phyloP scores from a whole-genome alignment of 2,329 filamentous ascomycete species.

The Beauveria asiatica region DNA sequence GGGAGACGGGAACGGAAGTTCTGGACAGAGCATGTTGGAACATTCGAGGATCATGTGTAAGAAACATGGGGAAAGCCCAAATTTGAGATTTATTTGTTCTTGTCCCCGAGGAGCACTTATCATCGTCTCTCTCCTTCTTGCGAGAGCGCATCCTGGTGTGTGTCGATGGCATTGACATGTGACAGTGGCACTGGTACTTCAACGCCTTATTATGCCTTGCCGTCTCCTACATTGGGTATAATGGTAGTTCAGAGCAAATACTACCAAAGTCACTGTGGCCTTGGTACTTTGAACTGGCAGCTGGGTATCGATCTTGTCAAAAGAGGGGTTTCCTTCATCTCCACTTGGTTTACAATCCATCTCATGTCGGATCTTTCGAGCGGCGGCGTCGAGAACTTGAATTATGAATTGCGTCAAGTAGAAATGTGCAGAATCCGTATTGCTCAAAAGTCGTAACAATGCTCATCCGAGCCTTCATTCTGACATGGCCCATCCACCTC shows the following conservation, averaged over 20 bases:
- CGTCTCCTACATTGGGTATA: too few relatives aligned
- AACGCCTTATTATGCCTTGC: too few relatives aligned
- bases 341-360: too few relatives aligned
- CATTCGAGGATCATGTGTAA: not conserved
- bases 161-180: not conserved
- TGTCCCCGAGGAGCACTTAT: not conserved
- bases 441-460: not conserved
- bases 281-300: too few relatives aligned
- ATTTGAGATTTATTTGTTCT: not conserved
- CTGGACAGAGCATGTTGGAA: not conserved
- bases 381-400: not conserved
- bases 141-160: too few relatives aligned
- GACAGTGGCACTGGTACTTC: not conserved
- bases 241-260: too few relatives aligned
- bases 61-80: not conserved
- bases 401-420: not conserved
- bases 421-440: not conserved
- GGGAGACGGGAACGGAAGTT: not conserved
- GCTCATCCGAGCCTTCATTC: not conserved
- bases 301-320: too few relatives aligned
- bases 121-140: not conserved
- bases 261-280: too few relatives aligned
- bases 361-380: too few relatives aligned
- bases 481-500: not conserved
- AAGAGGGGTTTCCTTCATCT: too few relatives aligned